These are phyloP conservation scores for Monosporozyma aerobia DNA, from an alignment of 805 yeast genomes.

Conservation along the genomic window DNA sequence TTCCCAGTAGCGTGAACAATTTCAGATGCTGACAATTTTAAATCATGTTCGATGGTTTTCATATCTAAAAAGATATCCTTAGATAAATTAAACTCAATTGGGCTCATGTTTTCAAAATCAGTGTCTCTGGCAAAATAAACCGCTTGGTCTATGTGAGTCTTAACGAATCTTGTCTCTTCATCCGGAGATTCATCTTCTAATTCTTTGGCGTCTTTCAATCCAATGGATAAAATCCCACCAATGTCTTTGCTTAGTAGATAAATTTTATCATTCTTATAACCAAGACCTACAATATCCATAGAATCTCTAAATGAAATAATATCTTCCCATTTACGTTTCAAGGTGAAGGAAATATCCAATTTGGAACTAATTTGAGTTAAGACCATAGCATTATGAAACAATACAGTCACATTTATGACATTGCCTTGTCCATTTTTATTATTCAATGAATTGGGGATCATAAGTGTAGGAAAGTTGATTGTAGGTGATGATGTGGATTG, in stretches of 20 bases:
- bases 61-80: conserved; percentile 36
- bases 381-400: conserved; percentile 51
- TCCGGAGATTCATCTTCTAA: conserved; percentile 17
- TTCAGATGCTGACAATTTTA: conserved; percentile 43
- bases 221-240: conserved; percentile 52
- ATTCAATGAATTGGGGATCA: conserved; percentile 7
- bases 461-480: conserved; percentile 9
- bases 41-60: conserved; percentile 42
- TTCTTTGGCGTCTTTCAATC: conserved; percentile 26
- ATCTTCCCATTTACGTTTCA: conserved; percentile 71
- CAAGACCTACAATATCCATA: conserved; percentile 49
- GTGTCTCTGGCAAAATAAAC: conserved; percentile 44
- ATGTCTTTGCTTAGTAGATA: conserved; percentile 40
- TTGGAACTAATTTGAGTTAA: conserved; percentile 49
- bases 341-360: conserved; percentile 26
- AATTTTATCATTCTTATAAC: conserved; percentile 43
- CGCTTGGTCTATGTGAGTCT: conserved; percentile 78
- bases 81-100: conserved; percentile 41
- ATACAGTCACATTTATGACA: conserved; percentile 43
- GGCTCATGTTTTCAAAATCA: conserved; percentile 30
- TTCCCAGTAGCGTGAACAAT: conserved; percentile 47
- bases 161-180: conserved; percentile 35
- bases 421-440: conserved; percentile 8
- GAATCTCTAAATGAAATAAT: conserved; percentile 46
- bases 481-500: not conserved